Evolutionary conservation across 2,329 filamentous ascomycete species (phyloP).

Genomic region (Penicillium sp.): DNA sequence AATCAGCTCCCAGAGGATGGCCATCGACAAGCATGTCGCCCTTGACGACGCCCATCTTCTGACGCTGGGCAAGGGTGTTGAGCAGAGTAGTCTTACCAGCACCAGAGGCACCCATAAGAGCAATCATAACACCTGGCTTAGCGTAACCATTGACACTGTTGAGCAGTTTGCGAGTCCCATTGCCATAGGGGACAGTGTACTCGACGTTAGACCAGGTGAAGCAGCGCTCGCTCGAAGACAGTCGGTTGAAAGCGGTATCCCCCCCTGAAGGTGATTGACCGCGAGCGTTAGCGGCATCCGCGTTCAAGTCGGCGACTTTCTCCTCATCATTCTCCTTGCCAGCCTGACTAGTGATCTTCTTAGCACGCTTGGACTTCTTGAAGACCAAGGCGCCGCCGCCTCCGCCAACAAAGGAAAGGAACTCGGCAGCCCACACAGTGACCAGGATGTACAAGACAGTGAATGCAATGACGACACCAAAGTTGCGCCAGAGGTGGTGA

Average conservation of each 20-base stretch:
- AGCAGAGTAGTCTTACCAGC: slow-evolving; percentile 82
- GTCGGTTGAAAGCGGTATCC: slow-evolving; percentile 37
- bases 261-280: slow-evolving; percentile 26
- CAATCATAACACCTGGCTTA: slow-evolving; percentile 76
- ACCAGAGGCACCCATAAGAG: slow-evolving; percentile 76
- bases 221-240: slow-evolving; percentile 59
- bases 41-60: slow-evolving; percentile 62
- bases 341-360: slow-evolving; percentile 51
- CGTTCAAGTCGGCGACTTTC: slow-evolving; percentile 41
- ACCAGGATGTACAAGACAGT: slow-evolving; percentile 70
- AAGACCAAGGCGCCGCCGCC: slow-evolving; percentile 70
- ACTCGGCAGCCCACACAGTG: slow-evolving; percentile 68
- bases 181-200: slow-evolving; percentile 70
- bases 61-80: slow-evolving; percentile 72
- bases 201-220: slow-evolving; percentile 71
- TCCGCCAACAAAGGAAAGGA: slow-evolving; percentile 59
- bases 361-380: slow-evolving; percentile 64
- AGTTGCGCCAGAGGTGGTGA: slow-evolving; percentile 67
- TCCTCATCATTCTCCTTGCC: slow-evolving; percentile 56
- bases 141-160: slow-evolving; percentile 73
- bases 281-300: slow-evolving; percentile 29
- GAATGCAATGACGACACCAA: slow-evolving; percentile 74
- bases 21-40: slow-evolving; percentile 73
- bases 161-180: slow-evolving; percentile 60
- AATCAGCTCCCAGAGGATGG: slow-evolving; percentile 57